Evolutionary conservation across 2,329 filamentous ascomycete species (phyloP), one percentile per base, ranked within the genome.

Genomic region (Nemania abortiva): DNA sequence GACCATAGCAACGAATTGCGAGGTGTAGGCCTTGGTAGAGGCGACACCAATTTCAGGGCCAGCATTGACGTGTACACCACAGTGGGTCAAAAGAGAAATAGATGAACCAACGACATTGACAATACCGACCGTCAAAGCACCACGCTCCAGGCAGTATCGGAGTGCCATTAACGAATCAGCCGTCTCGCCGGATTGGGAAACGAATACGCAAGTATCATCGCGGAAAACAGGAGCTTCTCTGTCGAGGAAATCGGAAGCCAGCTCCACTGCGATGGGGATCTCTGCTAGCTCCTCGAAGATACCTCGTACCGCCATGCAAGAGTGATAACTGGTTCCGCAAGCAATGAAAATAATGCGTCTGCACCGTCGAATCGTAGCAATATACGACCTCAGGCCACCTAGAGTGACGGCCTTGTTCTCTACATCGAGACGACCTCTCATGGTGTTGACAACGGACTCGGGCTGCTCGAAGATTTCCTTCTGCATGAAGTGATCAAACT

Each of bases 401-500:
- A 99, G 90, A 10, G 95, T 98, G 77, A 99, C 95, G 67, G 90
- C 92, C 88, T 97, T 97, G 87, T 98, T 97, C 77, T 90, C 91
- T 69, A 92, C 87, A 82, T 99, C 96, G 77, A 99, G 87, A 85
- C 96, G 96, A 84, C 96, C 96, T 90, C 96, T 94, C 96, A 99
- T 99, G 75, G 96, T 98, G 89, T 99, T 99, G 86, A 99, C 91
- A 70, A 99, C 94, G 15, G 96, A 99, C 85, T 99, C 96, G 79
- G 96, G 96, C 87, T 99, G 96, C 88, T 99, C 96, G 82, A 99
- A 99, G 79, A 99, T 99, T 83, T 99, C 96, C 90, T 99, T 99
- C 83, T 99, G 96, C 96, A 99, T 99, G 88, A 98, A 99, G 86
- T 99, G 96, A 83, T 99, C 96, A 84, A 98, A 99, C 82, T 96